Percentiles rank a stretch among this genome's conserved stretches.
phyloP scores from a whole-genome alignment of 805 yeast species.

The Kodamaea kakaduensis region DNA sequence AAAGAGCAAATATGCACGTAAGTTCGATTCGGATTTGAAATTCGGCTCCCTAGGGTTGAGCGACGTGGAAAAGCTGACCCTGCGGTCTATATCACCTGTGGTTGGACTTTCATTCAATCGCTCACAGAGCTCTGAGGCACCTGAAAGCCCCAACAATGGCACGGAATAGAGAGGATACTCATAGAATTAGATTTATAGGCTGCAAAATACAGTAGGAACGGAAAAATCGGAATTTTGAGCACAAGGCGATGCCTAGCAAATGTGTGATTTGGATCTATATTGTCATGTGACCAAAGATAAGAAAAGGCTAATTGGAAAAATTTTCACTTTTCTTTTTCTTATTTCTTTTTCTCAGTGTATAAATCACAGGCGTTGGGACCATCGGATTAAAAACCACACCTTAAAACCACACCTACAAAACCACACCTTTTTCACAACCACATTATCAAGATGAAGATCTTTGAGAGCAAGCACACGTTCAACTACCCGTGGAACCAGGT shows the following conservation, averaged over 20 bases:
- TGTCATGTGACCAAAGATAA: neutral
- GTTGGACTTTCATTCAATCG: neutral
- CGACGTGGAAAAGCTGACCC: neutral
- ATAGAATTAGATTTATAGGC: neutral
- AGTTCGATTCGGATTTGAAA: conserved; percentile 5
- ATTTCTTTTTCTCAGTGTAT: too few relatives aligned
- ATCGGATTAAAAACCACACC: neutral
- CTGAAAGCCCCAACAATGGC: neutral
- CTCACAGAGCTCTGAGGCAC: neutral
- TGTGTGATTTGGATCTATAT: too few relatives aligned
- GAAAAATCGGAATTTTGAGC: too few relatives aligned
- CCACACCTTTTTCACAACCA: too few relatives aligned
- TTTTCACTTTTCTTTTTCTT: conserved; percentile 4
- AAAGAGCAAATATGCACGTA: conserved; percentile 2
- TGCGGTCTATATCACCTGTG: conserved; percentile 2
- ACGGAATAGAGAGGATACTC: neutral
- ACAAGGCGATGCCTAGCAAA: too few relatives aligned
- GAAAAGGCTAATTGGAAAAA: neutral
- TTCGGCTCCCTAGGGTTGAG: conserved; percentile 1
- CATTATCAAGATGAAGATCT: conserved; percentile 61
- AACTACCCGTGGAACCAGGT: conserved; percentile 91
- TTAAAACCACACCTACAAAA: neutral
- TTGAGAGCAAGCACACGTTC: conserved; percentile 64
- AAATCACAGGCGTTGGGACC: too few relatives aligned
- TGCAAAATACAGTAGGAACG: too few relatives aligned